Conservation (phyloP, 192 early-diverging fungal genomes). For the Dimargaris xerosporica region DNA sequence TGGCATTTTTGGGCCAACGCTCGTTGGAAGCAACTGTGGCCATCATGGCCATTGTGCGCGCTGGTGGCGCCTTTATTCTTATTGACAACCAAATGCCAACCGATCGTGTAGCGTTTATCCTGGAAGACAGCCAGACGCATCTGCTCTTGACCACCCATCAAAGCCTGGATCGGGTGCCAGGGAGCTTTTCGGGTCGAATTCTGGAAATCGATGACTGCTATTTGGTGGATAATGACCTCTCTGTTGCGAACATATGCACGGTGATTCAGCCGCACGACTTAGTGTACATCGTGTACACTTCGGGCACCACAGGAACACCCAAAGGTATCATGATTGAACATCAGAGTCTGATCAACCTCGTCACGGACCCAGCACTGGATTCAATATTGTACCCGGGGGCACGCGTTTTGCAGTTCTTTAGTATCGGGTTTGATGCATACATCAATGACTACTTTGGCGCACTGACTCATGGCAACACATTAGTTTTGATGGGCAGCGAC, state of each 20-base stretch:
- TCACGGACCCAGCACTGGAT: conserved; percentile 4
- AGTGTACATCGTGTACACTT: conserved; percentile 13
- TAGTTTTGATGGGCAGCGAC: neutral
- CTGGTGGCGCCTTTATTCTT: conserved; percentile 3
- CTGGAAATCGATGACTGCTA: no score
- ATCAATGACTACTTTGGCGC: conserved; percentile 11
- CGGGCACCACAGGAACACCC: conserved; percentile 21
- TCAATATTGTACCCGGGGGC: neutral
- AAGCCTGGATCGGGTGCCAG: no score
- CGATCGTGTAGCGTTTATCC: neutral
- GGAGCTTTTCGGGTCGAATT: no score
- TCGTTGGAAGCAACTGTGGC: neutral
- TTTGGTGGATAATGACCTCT: no score
- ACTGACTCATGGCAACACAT: conserved; percentile 8
- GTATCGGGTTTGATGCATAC: conserved; percentile 13
- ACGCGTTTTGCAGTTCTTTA: conserved; percentile 11
- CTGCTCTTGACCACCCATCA: neutral
- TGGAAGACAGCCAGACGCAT: neutral
- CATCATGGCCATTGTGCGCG: neutral
- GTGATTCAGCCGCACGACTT: neutral
- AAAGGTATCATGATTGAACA: conserved; percentile 18
- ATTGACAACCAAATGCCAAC: neutral
- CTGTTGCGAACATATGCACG: no score
- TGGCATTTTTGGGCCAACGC: neutral
- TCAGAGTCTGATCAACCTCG: conserved; percentile 13